phyloP scores from a whole-genome alignment of 2,329 filamentous ascomycete species.

The Hypoxylon sp. region DNA sequence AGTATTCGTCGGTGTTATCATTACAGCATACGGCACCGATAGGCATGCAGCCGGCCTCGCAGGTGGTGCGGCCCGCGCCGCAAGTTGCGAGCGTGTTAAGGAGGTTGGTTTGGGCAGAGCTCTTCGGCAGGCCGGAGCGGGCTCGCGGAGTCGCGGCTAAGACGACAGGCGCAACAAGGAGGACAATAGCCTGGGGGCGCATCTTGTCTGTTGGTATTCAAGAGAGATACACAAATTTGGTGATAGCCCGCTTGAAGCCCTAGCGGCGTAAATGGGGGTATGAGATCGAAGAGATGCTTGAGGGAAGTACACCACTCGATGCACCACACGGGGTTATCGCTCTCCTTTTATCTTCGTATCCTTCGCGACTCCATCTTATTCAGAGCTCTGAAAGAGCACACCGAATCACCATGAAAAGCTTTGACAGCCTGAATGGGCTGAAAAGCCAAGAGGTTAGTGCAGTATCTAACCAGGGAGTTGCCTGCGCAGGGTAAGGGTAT shows the following conservation, averaged over 20 bases:
- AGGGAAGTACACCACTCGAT: background rate
- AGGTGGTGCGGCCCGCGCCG: slow-evolving; percentile 29
- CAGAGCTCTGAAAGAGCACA: slow-evolving; percentile 5
- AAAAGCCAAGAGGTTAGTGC: slow-evolving; percentile 33
- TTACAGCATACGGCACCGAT: slow-evolving; percentile 40
- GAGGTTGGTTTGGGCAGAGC: slow-evolving; percentile 34
- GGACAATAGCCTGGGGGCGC: slow-evolving; percentile 34
- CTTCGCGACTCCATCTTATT: slow-evolving; percentile 19
- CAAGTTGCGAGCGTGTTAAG: slow-evolving; percentile 40
- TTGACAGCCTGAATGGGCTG: slow-evolving; percentile 26
- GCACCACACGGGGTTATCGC: background rate
- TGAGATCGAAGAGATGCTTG: background rate
- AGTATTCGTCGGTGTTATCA: slow-evolving; percentile 46
- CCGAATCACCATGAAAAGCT: slow-evolving; percentile 17
- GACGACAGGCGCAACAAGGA: slow-evolving; percentile 36
- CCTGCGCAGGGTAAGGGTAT: slow-evolving; percentile 20
- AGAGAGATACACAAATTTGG: background rate
- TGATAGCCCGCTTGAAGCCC: background rate
- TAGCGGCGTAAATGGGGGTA: slow-evolving; percentile 4
- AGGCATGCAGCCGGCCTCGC: slow-evolving; percentile 45
- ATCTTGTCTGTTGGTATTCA: slow-evolving; percentile 33
- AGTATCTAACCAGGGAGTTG: slow-evolving; percentile 27
- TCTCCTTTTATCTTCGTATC: slow-evolving; percentile 33
- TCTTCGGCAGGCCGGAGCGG: slow-evolving; percentile 25
- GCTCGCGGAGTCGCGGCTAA: slow-evolving; percentile 31